Conservation (phyloP, 345 rosid genomes). For the Gossypium longicalyx region DNA sequence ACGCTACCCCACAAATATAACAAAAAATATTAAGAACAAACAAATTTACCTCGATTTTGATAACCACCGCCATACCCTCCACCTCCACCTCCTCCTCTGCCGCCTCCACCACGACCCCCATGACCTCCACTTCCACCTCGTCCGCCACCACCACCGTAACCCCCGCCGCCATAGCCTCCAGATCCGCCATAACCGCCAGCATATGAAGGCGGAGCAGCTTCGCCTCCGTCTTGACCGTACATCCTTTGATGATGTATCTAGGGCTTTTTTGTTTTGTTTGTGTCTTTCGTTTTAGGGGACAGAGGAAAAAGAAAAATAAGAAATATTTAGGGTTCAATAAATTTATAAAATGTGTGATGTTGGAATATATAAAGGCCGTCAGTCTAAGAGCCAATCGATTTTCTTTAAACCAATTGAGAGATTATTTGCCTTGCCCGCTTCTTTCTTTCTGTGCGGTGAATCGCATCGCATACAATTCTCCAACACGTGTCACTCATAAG, state of each 20-base stretch:
- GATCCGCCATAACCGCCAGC: neutral
- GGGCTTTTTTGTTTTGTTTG: conserved; percentile 3
- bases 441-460: neutral
- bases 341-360: no score
- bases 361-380: neutral
- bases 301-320: no score
- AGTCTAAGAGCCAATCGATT: neutral
- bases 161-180: conserved; percentile 16
- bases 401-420: neutral
- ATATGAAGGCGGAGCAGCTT: conserved; percentile 8
- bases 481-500: no score
- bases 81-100: conserved; percentile 33
- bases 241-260: neutral
- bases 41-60: conserved; percentile 42
- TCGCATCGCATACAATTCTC: no score
- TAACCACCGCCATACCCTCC: conserved; percentile 56
- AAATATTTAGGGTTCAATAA: neutral
- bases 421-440: neutral
- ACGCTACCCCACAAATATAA: conserved; percentile 19
- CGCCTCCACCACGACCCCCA: conserved; percentile 43
- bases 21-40: neutral
- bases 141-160: conserved; percentile 27
- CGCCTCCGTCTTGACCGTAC: conserved; percentile 12
- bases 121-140: conserved; percentile 40
- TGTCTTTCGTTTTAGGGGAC: no score